Conservation (phyloP, 1,139 yeast genomes). For the Kurtzmaniella natalensis region DNA sequence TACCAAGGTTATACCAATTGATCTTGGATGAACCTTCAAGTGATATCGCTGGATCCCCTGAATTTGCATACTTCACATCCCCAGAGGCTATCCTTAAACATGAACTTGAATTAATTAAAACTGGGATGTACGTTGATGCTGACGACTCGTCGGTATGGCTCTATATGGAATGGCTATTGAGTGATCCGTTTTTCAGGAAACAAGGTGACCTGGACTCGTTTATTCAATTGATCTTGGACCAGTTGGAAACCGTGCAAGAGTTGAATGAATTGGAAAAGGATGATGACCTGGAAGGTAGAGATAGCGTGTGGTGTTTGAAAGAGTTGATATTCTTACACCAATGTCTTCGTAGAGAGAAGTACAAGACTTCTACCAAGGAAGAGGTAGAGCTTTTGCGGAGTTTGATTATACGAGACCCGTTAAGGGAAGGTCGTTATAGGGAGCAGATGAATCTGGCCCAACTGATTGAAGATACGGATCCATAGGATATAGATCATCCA, state of each 20-base stretch:
- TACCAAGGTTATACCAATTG: conserved; percentile 45
- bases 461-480: conserved; percentile 68
- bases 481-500: no score
- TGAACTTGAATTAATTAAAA: conserved; percentile 68
- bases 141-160: conserved; percentile 94
- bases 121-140: conserved; percentile 89
- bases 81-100: conserved; percentile 37
- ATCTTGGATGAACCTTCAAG: conserved; percentile 9
- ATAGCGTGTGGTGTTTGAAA: conserved; percentile 69
- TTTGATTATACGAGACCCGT: conserved; percentile 55
- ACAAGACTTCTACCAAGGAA: conserved; percentile 5
- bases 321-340: conserved; percentile 42
- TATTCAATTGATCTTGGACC: conserved; percentile 32
- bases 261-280: conserved; percentile 57
- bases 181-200: conserved; percentile 44
- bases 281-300: conserved; percentile 48
- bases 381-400: neutral
- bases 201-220: conserved; percentile 12
- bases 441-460: conserved; percentile 34
- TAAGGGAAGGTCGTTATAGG: conserved; percentile 58
- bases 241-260: conserved; percentile 40
- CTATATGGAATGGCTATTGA: conserved; percentile 77
- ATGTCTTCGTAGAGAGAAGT: conserved; percentile 19
- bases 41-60: conserved; percentile 10
- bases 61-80: conserved; percentile 19